Evolutionary conservation across 371 early-diverging fungal species (phyloP), one percentile per base, ranked within the genome.

Genomic region (Zychaea mexicana): DNA sequence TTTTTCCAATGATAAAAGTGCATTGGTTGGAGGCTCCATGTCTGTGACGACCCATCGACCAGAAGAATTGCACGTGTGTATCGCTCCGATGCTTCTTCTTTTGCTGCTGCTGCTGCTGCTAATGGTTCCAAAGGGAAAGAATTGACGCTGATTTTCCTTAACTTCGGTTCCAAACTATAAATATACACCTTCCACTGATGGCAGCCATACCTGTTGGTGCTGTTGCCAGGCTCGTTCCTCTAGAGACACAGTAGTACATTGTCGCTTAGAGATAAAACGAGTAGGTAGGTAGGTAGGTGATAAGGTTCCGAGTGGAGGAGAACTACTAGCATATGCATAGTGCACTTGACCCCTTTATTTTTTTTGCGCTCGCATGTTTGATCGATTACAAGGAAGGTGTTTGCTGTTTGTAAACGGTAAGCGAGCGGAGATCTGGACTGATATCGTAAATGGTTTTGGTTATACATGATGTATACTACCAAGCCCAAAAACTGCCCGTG

Each of bases 121-220:
- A n/a, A n/a, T n/a, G 15, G 36, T 36, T 36, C 8, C 36, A 0
- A 36, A 15, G 36, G 36, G 36, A 36, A 36, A 36, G 36, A 8
- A 36, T 17, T 9, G n/a, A 6, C 46, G n/a, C 46, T 15, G n/a
- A 13, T 9, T 1, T 49, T 49, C 49, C 22, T 49, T 49, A 49
- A 22, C 13, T 49, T 49, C 49, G 49, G 49, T 49, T 5, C 49
- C 49, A 6, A 49, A 49, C 49, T 49, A 49, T 49, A 49, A 49
- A 49, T 49, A 49, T 17, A 4, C 36, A 36, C 36, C 15, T 10
- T 36, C 15, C 0, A 36, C 8, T 36, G 1, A 36, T 36, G 36
- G 36, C 15, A 8, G 36, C 36, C 36, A 36, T 36, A 10, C 36
- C n/a, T n/a, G n/a, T n/a, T n/a, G n/a, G n/a, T n/a, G n/a, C n/a